Conservation (phyloP, 192 early-diverging fungal genomes). For the Dissophora globulifera region DNA sequence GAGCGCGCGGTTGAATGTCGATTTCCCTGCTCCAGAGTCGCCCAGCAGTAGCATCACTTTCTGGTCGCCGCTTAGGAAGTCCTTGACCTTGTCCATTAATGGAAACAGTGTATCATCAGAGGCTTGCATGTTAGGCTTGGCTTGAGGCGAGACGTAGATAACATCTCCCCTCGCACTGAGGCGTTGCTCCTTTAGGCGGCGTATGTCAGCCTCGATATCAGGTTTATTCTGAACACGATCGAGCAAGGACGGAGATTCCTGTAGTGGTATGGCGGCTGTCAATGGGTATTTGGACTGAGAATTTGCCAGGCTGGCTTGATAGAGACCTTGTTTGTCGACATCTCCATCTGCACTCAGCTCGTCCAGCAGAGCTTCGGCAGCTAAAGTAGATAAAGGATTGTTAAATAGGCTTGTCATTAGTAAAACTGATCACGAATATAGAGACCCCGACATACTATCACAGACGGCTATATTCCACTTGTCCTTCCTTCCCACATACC, state of each 20-base stretch:
- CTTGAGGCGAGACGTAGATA: slow-evolving; percentile 22
- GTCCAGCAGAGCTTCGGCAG: background rate
- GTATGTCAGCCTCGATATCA: background rate
- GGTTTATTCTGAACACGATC: slow-evolving; percentile 1
- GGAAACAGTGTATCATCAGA: background rate
- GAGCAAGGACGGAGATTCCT: background rate
- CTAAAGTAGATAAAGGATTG: background rate
- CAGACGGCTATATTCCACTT: too few relatives aligned
- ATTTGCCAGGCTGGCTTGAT: background rate
- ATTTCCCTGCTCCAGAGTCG: slow-evolving; percentile 29
- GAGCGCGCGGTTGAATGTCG: slow-evolving; percentile 8
- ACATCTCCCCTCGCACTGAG: background rate
- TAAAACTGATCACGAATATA: too few relatives aligned
- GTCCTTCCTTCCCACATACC: background rate
- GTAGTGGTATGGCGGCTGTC: background rate
- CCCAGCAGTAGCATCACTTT: slow-evolving; percentile 21
- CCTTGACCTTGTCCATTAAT: slow-evolving; percentile 6
- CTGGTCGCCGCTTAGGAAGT: slow-evolving; percentile 6
- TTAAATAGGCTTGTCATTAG: too few relatives aligned
- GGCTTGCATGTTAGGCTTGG: background rate
- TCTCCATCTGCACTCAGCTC: background rate
- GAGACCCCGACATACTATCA: too few relatives aligned
- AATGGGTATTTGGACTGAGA: background rate
- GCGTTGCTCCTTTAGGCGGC: background rate
- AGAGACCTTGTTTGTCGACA: background rate